Conservation (phyloP, 2,329 filamentous ascomycete genomes). For the Cryphonectria japonica region DNA sequence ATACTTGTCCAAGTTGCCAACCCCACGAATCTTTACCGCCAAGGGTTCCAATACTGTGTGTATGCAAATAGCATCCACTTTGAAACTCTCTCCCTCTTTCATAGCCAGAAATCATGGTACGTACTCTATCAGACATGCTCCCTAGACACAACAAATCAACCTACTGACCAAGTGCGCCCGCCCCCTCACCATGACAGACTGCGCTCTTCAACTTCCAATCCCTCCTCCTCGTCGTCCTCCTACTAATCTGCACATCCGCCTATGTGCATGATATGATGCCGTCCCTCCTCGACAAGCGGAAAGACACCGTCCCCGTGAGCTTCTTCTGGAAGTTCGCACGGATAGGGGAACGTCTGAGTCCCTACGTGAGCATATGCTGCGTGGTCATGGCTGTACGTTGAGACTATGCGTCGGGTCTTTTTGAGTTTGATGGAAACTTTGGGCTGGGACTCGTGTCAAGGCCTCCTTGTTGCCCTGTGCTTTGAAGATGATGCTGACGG, state of each 20-base stretch:
- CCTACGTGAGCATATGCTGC: conserved; percentile 94
- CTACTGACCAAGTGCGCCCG: conserved; percentile 23
- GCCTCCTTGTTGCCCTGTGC: not conserved
- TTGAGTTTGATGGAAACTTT: not conserved
- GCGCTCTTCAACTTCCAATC: conserved; percentile 99
- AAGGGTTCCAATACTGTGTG: not conserved
- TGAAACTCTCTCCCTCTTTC: too few species aligned
- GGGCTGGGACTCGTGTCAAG: not conserved
- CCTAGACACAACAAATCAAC: not conserved
- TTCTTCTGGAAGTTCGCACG: conserved; percentile 96
- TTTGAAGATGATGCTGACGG: conserved; percentile 18
- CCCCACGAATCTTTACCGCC: not conserved
- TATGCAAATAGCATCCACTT: not conserved
- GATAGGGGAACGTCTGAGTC: conserved; percentile 89
- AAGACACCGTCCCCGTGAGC: conserved; percentile 70
- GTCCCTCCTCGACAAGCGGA: conserved; percentile 87
- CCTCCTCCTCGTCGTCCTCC: conserved; percentile 88
- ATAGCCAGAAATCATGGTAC: conserved; percentile 34
- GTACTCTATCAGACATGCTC: conserved; percentile 1
- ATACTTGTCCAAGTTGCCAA: conserved; percentile 4
- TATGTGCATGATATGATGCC: conserved; percentile 93
- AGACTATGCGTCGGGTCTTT: too few species aligned
- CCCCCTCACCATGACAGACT: conserved; percentile 67
- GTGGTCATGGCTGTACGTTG: conserved; percentile 83
- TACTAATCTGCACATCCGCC: conserved; percentile 93